Percentiles rank a stretch among this genome's conserved stretches.
These are phyloP conservation scores for Paxillus rubicundulus DNA, from an alignment of 768 basidiomycete species.

Conservation along the genomic window DNA sequence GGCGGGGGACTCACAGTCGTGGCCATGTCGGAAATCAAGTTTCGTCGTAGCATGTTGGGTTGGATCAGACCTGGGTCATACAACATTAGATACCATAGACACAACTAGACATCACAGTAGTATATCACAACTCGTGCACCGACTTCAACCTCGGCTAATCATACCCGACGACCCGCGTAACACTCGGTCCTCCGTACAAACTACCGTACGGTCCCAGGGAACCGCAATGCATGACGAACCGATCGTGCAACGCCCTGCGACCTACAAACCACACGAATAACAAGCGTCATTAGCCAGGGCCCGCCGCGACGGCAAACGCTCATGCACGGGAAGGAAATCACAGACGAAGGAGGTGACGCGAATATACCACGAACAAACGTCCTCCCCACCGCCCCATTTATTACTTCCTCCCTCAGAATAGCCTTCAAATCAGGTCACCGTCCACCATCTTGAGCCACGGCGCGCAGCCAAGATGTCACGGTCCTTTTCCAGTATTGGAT, in stretches of 20 bases:
- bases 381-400: conserved; percentile 32
- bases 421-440: conserved; percentile 44
- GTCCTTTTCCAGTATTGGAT: conserved; percentile 16
- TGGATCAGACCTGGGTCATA: too few relatives aligned
- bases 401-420: conserved; percentile 39
- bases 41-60: too few relatives aligned
- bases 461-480: conserved; percentile 2
- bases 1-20: too few relatives aligned
- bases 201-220: conserved; percentile 27
- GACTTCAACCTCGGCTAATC: conserved; percentile 17
- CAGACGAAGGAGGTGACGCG: too few relatives aligned
- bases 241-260: conserved; percentile 37
- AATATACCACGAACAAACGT: conserved; percentile 49
- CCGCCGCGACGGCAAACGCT: too few relatives aligned
- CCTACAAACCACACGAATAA: conserved; percentile 44
- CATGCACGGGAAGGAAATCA: too few relatives aligned
- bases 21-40: too few relatives aligned
- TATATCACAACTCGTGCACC: too few relatives aligned
- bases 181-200: conserved; percentile 37
- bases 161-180: conserved; percentile 42
- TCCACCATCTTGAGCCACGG: conserved; percentile 27
- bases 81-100: too few relatives aligned
- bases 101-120: too few relatives aligned
- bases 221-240: conserved; percentile 40
- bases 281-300: neutral